Base-by-base conservation (phyloP, 441 rosid genomes). In the Croton laevigatus region DNA sequence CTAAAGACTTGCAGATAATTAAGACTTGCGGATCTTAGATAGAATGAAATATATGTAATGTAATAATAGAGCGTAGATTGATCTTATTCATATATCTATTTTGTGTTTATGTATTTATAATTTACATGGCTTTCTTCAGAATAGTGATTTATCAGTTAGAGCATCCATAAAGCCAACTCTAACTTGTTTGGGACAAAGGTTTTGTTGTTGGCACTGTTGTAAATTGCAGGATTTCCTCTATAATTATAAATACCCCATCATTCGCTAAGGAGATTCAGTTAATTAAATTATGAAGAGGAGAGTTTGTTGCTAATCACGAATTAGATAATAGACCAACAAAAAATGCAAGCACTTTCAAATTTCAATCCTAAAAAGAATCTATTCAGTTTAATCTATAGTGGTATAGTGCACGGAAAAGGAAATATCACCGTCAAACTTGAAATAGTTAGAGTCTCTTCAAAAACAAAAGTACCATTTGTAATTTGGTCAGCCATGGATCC, bases 391-490 rank as follows among this genome's bases (percentile, higher is more conserved):
- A 58, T 8, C 45, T 19, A 7, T 20, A 59, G 37, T 1, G 42
- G 53, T 32, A 3, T 54, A 10, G 23, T 48, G 22, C 55, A 45
- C 40, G n/a, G 68, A 61, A 40, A 45, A 73, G 64, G 16, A 51
- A 44, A 62, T 59, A 48, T 36, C 82, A 95, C 99, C 97, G 91
- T 93, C 73, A 93, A 82, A 81, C 83, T 90, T 66, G 93, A 90
- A 83, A 96, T 83, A 37, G 83, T 75, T 46, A 90, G 88, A 11
- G 97, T 83, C 69, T 93, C 94, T 48, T 78, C 55, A 37, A 83
- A 70, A 58, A 62, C 76, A 72, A 76, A 60, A 62, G 75, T 66
- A 59, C 82, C 83, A 66, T 77, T 80, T 66, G 71, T 79, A 49
- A 88, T 84, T 61, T 91, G 91, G 78, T 91, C 88, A 59, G 88